Conservation (phyloP, 1,284 basidiomycete genomes). For the Boletus smithii region DNA sequence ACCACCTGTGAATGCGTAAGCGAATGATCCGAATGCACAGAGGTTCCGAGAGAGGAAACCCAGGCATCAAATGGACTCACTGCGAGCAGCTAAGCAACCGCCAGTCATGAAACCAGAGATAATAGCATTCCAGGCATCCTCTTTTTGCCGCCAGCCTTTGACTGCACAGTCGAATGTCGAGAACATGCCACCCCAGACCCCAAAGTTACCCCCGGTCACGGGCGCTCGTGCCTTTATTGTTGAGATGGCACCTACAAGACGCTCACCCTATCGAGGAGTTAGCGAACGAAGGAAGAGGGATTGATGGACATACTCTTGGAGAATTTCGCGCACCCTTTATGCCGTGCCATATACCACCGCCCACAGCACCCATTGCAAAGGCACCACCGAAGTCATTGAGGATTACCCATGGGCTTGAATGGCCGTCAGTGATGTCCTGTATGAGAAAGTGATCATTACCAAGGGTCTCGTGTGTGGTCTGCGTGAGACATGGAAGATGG, state of each 20-base stretch:
- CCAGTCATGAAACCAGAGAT: constrained; percentile 98
- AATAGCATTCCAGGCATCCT: constrained; percentile 99
- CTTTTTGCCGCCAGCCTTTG: constrained; percentile 96
- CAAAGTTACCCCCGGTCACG: constrained; percentile 97
- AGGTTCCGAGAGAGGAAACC: background rate
- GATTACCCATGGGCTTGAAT: constrained; percentile 90
- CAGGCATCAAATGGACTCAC: constrained; percentile 51
- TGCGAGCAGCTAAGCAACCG: constrained; percentile 90
- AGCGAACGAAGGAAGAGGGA: background rate
- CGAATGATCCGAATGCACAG: constrained; percentile 1
- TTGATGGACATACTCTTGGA: constrained; percentile 59
- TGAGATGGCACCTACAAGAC: constrained; percentile 88
- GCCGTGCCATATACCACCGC: constrained; percentile 98
- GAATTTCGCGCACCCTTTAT: constrained; percentile 98
- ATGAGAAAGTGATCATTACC: constrained; percentile 41
- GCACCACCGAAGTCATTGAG: constrained; percentile 98
- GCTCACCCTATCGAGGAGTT: constrained; percentile 64
- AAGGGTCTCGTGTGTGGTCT: constrained; percentile 92
- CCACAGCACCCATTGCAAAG: constrained; percentile 93
- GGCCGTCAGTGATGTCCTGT: background rate
- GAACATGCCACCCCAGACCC: constrained; percentile 97
- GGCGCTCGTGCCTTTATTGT: constrained; percentile 98
- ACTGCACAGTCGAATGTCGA: constrained; percentile 98
- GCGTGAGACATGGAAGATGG: constrained; percentile 65
- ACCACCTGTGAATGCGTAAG: constrained; percentile 59